Base-by-base conservation (phyloP, 2,329 filamentous ascomycete genomes). In the Orbilia brochopaga region DNA sequence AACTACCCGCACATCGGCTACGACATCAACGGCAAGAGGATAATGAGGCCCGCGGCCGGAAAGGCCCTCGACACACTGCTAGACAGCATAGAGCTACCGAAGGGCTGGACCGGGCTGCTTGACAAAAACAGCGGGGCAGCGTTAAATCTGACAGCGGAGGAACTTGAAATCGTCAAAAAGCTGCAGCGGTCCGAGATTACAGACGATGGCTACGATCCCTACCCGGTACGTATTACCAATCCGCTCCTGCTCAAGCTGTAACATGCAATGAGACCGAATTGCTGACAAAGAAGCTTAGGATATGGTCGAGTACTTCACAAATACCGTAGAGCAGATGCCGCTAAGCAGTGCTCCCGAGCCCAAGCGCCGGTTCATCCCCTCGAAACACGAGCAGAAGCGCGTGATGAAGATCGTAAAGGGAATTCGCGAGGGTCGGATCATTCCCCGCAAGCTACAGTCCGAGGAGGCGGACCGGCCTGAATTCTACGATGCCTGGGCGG, bases 1-100 rank as follows among this genome's bases (percentile, higher is more conserved):
- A 90, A 91, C 37, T 99, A 97, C 79, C 94, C 94, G 56, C 94
- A 99, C 79, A 97, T 99, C 78, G 94, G 94, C 69, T 99, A 99
- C 81, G 91, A 97, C 77, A 97, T 99, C 82, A 96, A 99, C 80
- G 94, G 94, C 80, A 97, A 95, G 85, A 95, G 90, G 80, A 96
- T 99, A 74, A 90, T 96, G 88, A 89, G 94, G 58, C 94, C 94
- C 5, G 94, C 95, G 2, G 93, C 92, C 76, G 93, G 93, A 58
- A 90, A 96, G 79, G 94, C 94, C 37, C 82, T 99, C 32, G 94
- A 99, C 82, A 91, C 92, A 11, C 84, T 99, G 48, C 84, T 99
- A 8, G 93, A 99, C 77, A 97, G 90, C 80, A 99, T 99, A 77
- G 94, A 99, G 78, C 84, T 99, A 37, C 94, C 94, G 13, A 92